Evolutionary conservation across 331 rosid species (phyloP), one percentile per base, ranked within the genome.

Genomic region (Pyrus hybrid): DNA sequence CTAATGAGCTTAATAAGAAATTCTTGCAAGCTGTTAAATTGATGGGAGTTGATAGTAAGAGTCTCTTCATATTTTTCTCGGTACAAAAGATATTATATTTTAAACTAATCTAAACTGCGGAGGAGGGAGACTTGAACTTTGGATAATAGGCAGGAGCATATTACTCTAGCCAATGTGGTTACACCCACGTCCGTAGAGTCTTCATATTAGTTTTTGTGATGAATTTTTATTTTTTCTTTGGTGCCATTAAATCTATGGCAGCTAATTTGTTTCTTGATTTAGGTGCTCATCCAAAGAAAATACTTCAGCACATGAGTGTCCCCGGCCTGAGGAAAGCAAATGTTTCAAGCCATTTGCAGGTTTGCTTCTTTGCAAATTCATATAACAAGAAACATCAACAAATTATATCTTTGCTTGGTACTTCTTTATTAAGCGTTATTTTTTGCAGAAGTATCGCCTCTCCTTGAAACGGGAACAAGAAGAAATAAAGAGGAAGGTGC

Each of bases 311-410:
- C 33, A 76, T 85, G 88, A 80, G 80, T 76, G 80, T 76, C 70
- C 84, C 88, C 18, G 87, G 80, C 28, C 29, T 86, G 22, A 76
- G 29, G 43, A 76, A 28, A 54, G 74, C 73, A 62, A 58, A 51
- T 3, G n/a, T 79, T 75, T 58, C 87, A 63, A 86, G 80, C 78
- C 82, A 82, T 77, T 83, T 81, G 13, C 86, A 84, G 90, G 91
- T 87, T 41, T 58, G 75, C 81, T 79, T 51, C 53, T 54, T 54
- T 58, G 45, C 32, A 7, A 56, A 7, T 18, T 56, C 53, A 47
- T 47, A 47, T 56, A 18, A 21, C 62, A 56, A 56, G 11, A 13
- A 23, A 23, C 32, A 6, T 61, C 10, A 23, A 61, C 66, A 23
- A 7, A 61, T 61, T 32, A 32, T 6, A 32, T 61, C 18, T 25